Evolutionary conservation across 2,329 filamentous ascomycete species (phyloP).

Genomic region (Fusarium albosuccineum): DNA sequence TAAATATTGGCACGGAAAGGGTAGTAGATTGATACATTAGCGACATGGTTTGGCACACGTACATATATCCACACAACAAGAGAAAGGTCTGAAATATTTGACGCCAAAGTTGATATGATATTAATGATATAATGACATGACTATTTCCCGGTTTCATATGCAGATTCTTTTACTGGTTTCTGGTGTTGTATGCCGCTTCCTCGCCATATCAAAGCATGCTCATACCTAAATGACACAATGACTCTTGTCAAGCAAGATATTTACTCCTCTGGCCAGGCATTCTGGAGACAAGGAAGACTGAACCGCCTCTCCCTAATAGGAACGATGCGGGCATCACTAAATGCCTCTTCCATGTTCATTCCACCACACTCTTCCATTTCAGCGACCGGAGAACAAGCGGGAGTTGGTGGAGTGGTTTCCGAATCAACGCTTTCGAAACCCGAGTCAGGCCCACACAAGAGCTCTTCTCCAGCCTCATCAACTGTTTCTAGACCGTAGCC

Average conservation of each 20-base stretch:
- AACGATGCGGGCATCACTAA: slow-evolving; percentile 8
- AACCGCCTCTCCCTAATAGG: slow-evolving; percentile 38
- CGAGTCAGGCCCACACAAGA: slow-evolving; percentile 14
- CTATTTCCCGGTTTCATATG: neutral
- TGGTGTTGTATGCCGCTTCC: neutral
- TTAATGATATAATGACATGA: slow-evolving; percentile 29
- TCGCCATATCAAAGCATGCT: neutral
- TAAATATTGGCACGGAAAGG: slow-evolving; percentile 44
- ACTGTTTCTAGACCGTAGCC: slow-evolving; percentile 42
- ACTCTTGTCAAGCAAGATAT: neutral
- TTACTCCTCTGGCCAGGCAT: slow-evolving; percentile 41
- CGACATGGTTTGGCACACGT: slow-evolving; percentile 33
- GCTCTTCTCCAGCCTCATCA: slow-evolving; percentile 41
- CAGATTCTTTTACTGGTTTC: neutral
- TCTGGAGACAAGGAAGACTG: slow-evolving; percentile 48
- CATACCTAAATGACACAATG: neutral
- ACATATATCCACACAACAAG: slow-evolving; percentile 27
- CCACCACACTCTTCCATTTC: slow-evolving; percentile 11
- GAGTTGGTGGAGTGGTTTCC: slow-evolving; percentile 16
- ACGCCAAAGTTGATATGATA: slow-evolving; percentile 24
- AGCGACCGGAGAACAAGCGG: neutral
- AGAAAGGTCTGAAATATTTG: slow-evolving; percentile 6
- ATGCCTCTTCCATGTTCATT: slow-evolving; percentile 1
- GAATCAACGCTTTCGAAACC: slow-evolving; percentile 10
- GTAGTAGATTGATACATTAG: slow-evolving; percentile 31